phyloP scores from a whole-genome alignment of 805 yeast genomes.

The Nakazawaea sp. region DNA sequence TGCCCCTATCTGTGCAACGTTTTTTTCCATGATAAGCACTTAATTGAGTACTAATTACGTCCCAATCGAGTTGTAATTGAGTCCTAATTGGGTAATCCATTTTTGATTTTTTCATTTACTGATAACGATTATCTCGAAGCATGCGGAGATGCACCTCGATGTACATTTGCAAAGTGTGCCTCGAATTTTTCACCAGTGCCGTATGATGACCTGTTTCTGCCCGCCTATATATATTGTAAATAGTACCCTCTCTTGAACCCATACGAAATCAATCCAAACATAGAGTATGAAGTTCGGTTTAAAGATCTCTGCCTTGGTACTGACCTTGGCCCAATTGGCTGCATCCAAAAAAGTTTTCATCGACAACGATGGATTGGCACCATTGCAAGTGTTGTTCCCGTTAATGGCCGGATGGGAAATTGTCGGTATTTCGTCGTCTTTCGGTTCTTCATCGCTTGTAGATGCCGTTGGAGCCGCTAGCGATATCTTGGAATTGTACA shows the following conservation, averaged over 20 bases:
- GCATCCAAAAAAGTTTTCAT: constrained; percentile 29
- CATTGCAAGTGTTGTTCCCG: constrained; percentile 30
- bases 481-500: constrained; percentile 23
- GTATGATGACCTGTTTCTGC: too few species aligned
- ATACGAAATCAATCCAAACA: too few species aligned
- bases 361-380: constrained; percentile 35
- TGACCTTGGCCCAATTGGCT: neutral
- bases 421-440: constrained; percentile 31
- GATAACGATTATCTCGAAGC: too few species aligned
- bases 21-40: too few species aligned
- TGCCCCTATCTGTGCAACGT: too few species aligned
- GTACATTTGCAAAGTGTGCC: too few species aligned
- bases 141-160: too few species aligned
- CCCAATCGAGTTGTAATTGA: too few species aligned
- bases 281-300: constrained; percentile 1
- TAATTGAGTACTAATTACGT: too few species aligned
- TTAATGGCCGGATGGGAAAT: constrained; percentile 31
- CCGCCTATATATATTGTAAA: neutral
- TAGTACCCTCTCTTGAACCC: neutral
- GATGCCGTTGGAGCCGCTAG: constrained; percentile 30
- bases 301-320: neutral
- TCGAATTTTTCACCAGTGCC: too few species aligned
- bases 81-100: too few species aligned
- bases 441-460: constrained; percentile 31
- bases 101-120: too few species aligned